Percentiles rank a stretch among this genome's conserved stretches.
Conservation (phyloP, 495 filamentous ascomycete species). For the Letharia columbiana region DNA sequence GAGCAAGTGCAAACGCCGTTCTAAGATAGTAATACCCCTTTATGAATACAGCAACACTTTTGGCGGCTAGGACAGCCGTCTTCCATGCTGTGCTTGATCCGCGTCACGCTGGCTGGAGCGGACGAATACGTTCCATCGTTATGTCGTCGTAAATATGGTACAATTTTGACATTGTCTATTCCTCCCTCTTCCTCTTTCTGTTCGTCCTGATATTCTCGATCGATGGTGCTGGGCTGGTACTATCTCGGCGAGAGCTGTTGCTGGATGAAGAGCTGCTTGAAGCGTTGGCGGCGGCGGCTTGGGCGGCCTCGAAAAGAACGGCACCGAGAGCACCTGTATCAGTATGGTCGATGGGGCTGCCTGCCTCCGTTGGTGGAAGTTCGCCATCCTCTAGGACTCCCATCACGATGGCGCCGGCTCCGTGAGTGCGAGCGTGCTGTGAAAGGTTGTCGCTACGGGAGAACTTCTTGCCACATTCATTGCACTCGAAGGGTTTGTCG, state of each 20-base stretch:
- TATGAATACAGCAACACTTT: constrained; percentile 20
- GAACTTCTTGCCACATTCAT: constrained; percentile 98
- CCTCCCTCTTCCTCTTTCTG: constrained; percentile 74
- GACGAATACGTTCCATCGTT: constrained; percentile 22
- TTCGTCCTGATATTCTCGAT: constrained; percentile 42
- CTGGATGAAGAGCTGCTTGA: constrained; percentile 46
- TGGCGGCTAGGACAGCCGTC: constrained; percentile 8
- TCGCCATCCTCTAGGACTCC: constrained; percentile 66
- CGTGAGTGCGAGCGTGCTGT: constrained; percentile 93
- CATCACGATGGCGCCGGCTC: constrained; percentile 81
- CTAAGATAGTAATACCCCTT: constrained; percentile 3
- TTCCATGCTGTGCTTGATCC: constrained; percentile 9
- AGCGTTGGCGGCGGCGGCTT: constrained; percentile 49
- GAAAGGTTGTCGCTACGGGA: constrained; percentile 94
- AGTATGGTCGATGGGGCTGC: constrained; percentile 41
- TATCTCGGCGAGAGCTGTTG: constrained; percentile 40
- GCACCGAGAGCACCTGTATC: constrained; percentile 57
- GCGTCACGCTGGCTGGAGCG: constrained; percentile 11
- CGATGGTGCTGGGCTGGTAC: constrained; percentile 36
- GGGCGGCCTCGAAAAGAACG: constrained; percentile 68
- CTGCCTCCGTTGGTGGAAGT: constrained; percentile 36
- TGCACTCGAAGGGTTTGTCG: constrained; percentile 97
- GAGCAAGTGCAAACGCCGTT: constrained; percentile 16
- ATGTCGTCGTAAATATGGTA: constrained; percentile 26
- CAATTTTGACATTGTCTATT: constrained; percentile 37